These are phyloP conservation scores for Akanthomyces lecanii DNA, from an alignment of 2,329 filamentous ascomycete genomes.

Conservation along the genomic window DNA sequence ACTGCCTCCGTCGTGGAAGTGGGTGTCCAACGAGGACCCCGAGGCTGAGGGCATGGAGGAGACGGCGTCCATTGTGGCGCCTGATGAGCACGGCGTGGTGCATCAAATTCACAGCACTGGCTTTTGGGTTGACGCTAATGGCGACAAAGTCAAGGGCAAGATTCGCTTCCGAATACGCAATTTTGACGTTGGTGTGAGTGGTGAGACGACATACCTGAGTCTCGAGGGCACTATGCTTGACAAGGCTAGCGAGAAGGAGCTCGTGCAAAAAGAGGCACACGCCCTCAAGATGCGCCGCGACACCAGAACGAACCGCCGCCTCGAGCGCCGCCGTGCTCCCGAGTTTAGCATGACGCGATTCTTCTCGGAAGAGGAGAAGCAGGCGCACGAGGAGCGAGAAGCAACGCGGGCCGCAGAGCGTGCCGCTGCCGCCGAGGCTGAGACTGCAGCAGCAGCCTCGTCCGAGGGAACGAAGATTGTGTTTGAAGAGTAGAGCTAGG, in stretches of 20 bases:
- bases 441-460: neutral
- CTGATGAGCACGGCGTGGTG: conserved; percentile 49
- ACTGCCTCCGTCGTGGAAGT: conserved; percentile 75
- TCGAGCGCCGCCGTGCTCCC: conserved; percentile 37
- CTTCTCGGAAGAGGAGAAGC: conserved; percentile 42
- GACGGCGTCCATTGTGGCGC: conserved; percentile 37
- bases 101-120: conserved; percentile 54
- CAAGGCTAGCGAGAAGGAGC: conserved; percentile 58
- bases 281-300: conserved; percentile 33
- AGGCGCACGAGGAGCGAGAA: conserved; percentile 32
- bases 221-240: conserved; percentile 84
- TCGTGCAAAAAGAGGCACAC: conserved; percentile 45
- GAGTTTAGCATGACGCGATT: conserved; percentile 58
- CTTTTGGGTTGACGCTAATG: conserved; percentile 71
- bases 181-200: conserved; percentile 74
- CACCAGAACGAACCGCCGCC: conserved; percentile 30
- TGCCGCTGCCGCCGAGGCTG: neutral
- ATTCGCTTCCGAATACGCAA: conserved; percentile 77
- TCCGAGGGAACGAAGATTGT: conserved; percentile 14
- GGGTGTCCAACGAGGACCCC: conserved; percentile 56
- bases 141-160: conserved; percentile 64
- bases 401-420: conserved; percentile 4
- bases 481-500: conserved; percentile 14
- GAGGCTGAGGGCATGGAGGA: conserved; percentile 40
- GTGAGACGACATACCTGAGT: conserved; percentile 73